Percentiles rank a stretch among this genome's conserved stretches.
phyloP scores from a whole-genome alignment of 305 asterid genomes.

The Fraxinus angustifolia region DNA sequence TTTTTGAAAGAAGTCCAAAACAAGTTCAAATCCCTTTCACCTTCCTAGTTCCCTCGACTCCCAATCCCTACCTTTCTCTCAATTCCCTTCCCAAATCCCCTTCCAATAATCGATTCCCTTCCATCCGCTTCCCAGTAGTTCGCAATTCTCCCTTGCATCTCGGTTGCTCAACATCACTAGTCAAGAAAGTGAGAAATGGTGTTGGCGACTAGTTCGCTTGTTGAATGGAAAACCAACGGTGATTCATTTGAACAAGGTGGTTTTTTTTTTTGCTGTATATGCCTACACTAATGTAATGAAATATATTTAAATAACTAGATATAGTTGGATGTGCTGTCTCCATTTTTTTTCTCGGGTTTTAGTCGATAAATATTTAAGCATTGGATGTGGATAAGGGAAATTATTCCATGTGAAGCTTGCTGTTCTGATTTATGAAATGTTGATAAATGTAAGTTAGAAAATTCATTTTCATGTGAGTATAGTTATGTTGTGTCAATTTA shows the following conservation, averaged over 20 bases:
- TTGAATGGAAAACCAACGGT: neutral
- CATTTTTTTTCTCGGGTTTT: neutral
- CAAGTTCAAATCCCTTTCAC: too few relatives aligned
- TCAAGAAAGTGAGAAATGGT: too few relatives aligned
- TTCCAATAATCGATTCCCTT: too few relatives aligned
- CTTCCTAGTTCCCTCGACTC: too few relatives aligned
- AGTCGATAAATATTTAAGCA: neutral
- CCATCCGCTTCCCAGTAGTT: too few relatives aligned
- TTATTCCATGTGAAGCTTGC: neutral
- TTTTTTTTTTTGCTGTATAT: neutral
- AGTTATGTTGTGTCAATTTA: neutral
- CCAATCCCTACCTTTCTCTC: too few relatives aligned
- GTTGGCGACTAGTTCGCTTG: too few relatives aligned
- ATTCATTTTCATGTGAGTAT: neutral
- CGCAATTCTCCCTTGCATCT: too few relatives aligned
- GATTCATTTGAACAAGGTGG: neutral
- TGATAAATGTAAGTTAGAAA: neutral
- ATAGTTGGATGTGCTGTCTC: neutral
- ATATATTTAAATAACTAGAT: neutral
- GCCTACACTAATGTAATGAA: neutral
- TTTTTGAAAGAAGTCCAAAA: too few relatives aligned
- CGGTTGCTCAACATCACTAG: too few relatives aligned
- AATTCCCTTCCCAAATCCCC: too few relatives aligned
- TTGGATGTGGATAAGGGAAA: neutral
- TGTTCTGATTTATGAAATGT: neutral